phyloP scores from a whole-genome alignment of 2,329 filamentous ascomycete species.

The Elsinoe necatrix region DNA sequence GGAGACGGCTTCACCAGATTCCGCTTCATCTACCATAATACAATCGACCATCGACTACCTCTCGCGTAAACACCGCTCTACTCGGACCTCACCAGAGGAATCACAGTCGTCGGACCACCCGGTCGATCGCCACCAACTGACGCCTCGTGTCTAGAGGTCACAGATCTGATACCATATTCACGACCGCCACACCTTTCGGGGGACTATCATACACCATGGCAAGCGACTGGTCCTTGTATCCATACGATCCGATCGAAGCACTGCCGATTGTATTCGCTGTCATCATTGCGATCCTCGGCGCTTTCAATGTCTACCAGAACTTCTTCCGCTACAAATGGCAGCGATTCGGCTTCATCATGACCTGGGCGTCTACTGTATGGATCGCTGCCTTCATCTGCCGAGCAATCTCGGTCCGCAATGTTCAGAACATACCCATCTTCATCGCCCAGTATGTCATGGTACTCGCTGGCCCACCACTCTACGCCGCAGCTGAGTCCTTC shows the following conservation, averaged over 20 bases:
- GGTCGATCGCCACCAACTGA: too few relatives aligned
- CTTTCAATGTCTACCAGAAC: conserved; percentile 48
- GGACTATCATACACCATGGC: neutral
- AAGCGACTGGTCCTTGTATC: conserved; percentile 21
- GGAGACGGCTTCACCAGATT: too few relatives aligned
- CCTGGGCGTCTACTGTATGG: conserved; percentile 24
- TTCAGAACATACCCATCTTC: conserved; percentile 34
- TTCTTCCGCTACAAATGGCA: conserved; percentile 26
- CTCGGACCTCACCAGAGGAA: neutral
- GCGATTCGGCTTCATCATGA: conserved; percentile 22
- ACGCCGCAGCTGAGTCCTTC: conserved; percentile 53
- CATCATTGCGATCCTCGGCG: conserved; percentile 39
- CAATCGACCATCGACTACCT: too few relatives aligned
- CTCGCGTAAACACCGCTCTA: too few relatives aligned
- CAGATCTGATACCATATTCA: too few relatives aligned
- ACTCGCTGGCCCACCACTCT: conserved; percentile 46
- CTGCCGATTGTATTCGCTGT: conserved; percentile 48
- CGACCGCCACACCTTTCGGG: neutral
- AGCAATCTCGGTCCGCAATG: conserved; percentile 45
- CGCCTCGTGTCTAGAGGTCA: too few relatives aligned
- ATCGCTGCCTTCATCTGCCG: conserved; percentile 48
- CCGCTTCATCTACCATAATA: too few relatives aligned
- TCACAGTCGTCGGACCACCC: too few relatives aligned
- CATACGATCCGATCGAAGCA: conserved; percentile 42
- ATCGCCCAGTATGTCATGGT: conserved; percentile 36